A percentile compares a stretch with the other conserved stretches of the same genome.
Evolutionary conservation across 306 rosid genomes (phyloP).

Genomic region (Acmispon strigosus): DNA sequence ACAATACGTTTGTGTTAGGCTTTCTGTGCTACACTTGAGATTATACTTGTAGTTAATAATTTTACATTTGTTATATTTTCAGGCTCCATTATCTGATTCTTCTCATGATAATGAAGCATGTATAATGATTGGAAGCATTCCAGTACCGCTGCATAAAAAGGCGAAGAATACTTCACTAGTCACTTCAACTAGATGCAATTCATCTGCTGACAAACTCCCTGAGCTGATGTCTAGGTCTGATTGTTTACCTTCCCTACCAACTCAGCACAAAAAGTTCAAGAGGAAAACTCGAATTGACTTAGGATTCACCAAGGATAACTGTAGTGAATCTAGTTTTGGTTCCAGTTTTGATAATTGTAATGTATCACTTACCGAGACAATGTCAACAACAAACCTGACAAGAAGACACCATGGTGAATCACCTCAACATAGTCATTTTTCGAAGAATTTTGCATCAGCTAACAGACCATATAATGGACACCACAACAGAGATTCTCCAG

Average conservation of each 20-base stretch:
- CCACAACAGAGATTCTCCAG: not conserved
- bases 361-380: not conserved
- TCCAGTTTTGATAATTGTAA: not conserved
- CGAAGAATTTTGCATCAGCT: conserved; percentile 7
- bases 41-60: not conserved
- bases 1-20: no score
- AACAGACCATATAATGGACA: not conserved
- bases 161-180: not conserved
- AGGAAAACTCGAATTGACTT: conserved; percentile 6
- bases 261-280: not conserved
- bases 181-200: not conserved
- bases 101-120: not conserved
- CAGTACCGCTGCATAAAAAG: not conserved
- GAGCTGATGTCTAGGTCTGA: not conserved
- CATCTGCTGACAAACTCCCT: not conserved
- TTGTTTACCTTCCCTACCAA: not conserved
- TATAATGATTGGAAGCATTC: not conserved
- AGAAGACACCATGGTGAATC: not conserved
- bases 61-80: not conserved
- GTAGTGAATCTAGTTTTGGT: not conserved
- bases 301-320: not conserved
- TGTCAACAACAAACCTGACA: no score
- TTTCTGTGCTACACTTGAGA: no score
- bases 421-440: conserved; percentile 4
- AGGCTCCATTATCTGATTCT: not conserved